Base-by-base conservation (phyloP, 78 protist genomes). In the Dictyostelium capitatum region DNA sequence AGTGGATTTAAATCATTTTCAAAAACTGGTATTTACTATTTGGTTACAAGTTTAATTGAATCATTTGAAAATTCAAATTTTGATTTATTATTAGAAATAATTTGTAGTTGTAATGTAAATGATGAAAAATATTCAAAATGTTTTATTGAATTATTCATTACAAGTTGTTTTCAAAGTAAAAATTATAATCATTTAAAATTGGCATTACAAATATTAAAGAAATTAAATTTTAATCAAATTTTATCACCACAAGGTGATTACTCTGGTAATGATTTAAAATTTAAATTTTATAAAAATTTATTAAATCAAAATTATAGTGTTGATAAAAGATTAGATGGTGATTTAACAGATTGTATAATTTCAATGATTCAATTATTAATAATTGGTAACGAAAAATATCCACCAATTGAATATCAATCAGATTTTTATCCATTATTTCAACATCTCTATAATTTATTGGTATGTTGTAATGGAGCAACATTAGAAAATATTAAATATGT, bases 391-490 rank as follows among this genome's bases (percentile, higher is more conserved):
- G 8, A 8, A 48, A 48, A 48, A 48, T 48, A 48, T 9, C 53
- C 53, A 48, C 30, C 70, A 11, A 9, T 25, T 62, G 70, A 62
- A 25, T 25, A 62, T 62, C 70, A 62, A 62, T 25, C 23, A 32
- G 12, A 67, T 32, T 67, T 67, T 17, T 9, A 67, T 67, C 37
- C 75, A 67, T 41, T 67, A 28, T 67, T 28, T 67, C 75, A 67
- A 15, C 75, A 67, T 67, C 17, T 67, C 10, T 67, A 67, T 67
- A 67, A 67, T 32, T 30, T 67, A 12, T 32, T 41, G 1, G 28
- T 67, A 32, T 32, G 23, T 17, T 67, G 75, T 32, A 32, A 67
- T 11, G 41, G 14, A n/a, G 10, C 43, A 3, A 4, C 43, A 15
- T 32, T 67, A 6, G 48, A 67, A 30, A 25, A 67, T 9, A 32